Conservation (phyloP, 371 early-diverging fungal genomes). For the Lichtheimia ramosa region DNA sequence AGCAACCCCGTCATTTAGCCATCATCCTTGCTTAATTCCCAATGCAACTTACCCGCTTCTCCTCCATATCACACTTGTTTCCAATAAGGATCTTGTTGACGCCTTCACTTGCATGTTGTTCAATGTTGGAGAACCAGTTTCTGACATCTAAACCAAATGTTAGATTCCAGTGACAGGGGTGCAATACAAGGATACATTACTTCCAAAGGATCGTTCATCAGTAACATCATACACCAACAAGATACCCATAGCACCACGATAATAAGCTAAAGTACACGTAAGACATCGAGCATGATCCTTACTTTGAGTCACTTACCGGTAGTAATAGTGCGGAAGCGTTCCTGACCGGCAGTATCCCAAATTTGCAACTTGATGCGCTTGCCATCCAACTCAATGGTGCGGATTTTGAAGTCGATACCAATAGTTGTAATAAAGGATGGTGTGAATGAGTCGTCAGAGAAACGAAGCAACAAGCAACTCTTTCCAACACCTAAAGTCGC, state of each 20-base stretch:
- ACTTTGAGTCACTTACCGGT: constrained; percentile 57
- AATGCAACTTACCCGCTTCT: constrained; percentile 67
- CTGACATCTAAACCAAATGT: constrained; percentile 72
- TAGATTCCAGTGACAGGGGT: background rate
- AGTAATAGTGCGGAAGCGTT: constrained; percentile 99
- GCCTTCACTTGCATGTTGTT: constrained; percentile 94
- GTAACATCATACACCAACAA: constrained; percentile 99
- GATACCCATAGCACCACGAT: constrained; percentile 99
- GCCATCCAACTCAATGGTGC: constrained; percentile 97
- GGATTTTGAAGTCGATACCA: constrained; percentile 99
- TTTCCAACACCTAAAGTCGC: constrained; percentile 88
- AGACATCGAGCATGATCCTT: background rate
- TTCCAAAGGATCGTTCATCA: constrained; percentile 95
- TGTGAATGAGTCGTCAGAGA: constrained; percentile 98
- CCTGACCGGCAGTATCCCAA: constrained; percentile 99
- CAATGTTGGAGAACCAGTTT: constrained; percentile 98
- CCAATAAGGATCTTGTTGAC: constrained; percentile 98
- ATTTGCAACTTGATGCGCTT: constrained; percentile 99
- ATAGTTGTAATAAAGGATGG: constrained; percentile 98
- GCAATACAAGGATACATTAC: constrained; percentile 37
- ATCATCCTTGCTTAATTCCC: background rate
- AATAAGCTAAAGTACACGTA: constrained; percentile 68
- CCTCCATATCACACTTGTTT: constrained; percentile 96
- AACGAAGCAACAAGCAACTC: constrained; percentile 95
- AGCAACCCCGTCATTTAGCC: background rate